Conservation (phyloP, 306 rosid genomes). For the Neltuma alba region DNA sequence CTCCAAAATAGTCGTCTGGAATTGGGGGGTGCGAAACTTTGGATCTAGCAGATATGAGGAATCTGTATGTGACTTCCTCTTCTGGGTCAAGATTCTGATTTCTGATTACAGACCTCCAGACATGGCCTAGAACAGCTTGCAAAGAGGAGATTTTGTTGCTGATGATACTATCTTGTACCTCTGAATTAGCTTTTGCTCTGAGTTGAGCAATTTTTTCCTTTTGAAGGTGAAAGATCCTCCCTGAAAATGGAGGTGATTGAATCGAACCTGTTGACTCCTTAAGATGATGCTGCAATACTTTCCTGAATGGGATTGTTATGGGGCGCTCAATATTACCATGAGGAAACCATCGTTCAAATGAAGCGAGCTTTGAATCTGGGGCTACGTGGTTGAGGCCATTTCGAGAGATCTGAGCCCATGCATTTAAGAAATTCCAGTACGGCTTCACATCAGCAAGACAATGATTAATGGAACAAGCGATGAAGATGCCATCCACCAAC, state of each 20-base stretch:
- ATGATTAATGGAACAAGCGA: not conserved
- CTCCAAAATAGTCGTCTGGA: not conserved
- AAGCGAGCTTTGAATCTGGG: not conserved
- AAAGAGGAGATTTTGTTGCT: not conserved
- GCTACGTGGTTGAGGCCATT: not conserved
- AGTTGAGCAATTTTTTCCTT: not conserved
- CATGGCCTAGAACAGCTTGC: not conserved
- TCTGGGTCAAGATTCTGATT: not conserved
- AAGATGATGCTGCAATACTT: not conserved
- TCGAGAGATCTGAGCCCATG: not conserved
- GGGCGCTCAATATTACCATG: not conserved
- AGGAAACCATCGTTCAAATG: not conserved
- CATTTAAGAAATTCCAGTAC: not conserved
- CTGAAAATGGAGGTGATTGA: not conserved
- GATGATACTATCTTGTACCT: not conserved
- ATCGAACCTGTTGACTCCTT: not conserved
- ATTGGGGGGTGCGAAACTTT: not conserved
- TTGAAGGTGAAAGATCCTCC: not conserved
- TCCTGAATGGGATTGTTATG: not conserved
- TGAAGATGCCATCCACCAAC: not conserved
- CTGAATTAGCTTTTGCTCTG: not conserved
- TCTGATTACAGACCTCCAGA: not conserved
- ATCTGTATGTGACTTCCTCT: not conserved
- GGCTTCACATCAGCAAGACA: not conserved
- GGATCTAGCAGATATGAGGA: not conserved